phyloP scores from a whole-genome alignment of 306 rosid genomes.

The Pyrus betulifolia region DNA sequence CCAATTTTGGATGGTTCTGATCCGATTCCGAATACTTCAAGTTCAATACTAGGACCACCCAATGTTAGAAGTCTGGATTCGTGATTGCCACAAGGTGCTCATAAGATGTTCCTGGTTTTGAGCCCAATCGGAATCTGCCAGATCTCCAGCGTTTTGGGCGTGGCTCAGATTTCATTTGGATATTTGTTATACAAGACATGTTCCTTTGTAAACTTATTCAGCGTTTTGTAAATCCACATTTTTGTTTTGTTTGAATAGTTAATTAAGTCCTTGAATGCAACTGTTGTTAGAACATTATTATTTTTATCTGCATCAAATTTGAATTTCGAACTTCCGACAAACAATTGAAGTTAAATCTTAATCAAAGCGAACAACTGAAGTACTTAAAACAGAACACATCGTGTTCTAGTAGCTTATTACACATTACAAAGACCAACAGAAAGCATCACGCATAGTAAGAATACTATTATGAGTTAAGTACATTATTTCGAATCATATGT shows the following conservation, averaged over 20 bases:
- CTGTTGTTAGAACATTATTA: too few species aligned
- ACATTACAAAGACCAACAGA: background rate
- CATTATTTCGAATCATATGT: background rate
- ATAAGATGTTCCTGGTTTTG: constrained; percentile 76
- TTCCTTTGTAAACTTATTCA: too few species aligned
- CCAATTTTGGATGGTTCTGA: too few species aligned
- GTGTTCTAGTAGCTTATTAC: background rate
- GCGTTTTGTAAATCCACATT: too few species aligned
- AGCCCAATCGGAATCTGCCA: constrained; percentile 48
- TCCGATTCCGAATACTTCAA: too few species aligned
- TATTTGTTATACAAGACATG: background rate
- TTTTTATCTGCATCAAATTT: too few species aligned
- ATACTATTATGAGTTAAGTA: background rate
- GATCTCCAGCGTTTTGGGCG: constrained; percentile 56
- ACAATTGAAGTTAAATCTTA: background rate
- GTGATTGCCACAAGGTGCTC: constrained; percentile 70
- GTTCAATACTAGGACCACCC: too few species aligned
- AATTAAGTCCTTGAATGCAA: too few species aligned
- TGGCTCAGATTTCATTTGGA: constrained; percentile 68
- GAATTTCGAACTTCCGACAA: background rate
- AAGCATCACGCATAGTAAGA: background rate
- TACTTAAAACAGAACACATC: background rate
- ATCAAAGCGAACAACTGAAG: background rate
- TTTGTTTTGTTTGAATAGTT: too few species aligned
- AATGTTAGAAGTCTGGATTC: background rate